Conservation (phyloP, 768 basidiomycete species). For the Postia placenta region DNA sequence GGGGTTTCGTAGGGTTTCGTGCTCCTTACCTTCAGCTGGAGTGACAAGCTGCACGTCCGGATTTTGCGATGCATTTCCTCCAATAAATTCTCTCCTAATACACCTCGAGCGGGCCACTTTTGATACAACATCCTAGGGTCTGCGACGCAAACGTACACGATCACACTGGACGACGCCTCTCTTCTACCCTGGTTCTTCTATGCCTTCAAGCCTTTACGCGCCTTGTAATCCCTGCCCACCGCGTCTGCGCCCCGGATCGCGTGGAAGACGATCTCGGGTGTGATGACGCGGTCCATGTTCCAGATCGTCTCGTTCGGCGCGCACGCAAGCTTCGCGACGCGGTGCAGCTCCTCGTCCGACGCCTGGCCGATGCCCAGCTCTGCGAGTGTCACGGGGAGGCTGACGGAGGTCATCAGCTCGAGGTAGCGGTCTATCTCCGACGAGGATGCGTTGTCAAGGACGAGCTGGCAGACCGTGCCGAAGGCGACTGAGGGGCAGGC, state of each 20-base stretch:
- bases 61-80: too few relatives aligned
- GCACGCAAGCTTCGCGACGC: constrained; percentile 22
- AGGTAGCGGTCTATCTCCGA: constrained; percentile 25
- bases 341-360: constrained; percentile 21
- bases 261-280: constrained; percentile 21
- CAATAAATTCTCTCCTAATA: too few relatives aligned
- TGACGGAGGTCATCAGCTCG: constrained; percentile 24
- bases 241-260: constrained; percentile 25
- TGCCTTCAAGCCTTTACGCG: background rate
- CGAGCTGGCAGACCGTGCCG: constrained; percentile 24
- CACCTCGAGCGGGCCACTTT: too few relatives aligned
- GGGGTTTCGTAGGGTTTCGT: too few relatives aligned
- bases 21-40: too few relatives aligned
- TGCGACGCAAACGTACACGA: too few relatives aligned
- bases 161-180: too few relatives aligned
- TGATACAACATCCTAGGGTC: too few relatives aligned
- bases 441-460: constrained; percentile 19
- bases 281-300: constrained; percentile 25
- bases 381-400: constrained; percentile 24
- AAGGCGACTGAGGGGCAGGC: constrained; percentile 19
- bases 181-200: background rate
- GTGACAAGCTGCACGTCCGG: too few relatives aligned
- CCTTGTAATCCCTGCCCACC: constrained; percentile 17
- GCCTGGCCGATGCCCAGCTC: constrained; percentile 24
- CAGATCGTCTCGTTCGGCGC: constrained; percentile 25